Base-by-base conservation (phyloP, 805 yeast genomes). In the Sugiyamaella chiloensis region DNA sequence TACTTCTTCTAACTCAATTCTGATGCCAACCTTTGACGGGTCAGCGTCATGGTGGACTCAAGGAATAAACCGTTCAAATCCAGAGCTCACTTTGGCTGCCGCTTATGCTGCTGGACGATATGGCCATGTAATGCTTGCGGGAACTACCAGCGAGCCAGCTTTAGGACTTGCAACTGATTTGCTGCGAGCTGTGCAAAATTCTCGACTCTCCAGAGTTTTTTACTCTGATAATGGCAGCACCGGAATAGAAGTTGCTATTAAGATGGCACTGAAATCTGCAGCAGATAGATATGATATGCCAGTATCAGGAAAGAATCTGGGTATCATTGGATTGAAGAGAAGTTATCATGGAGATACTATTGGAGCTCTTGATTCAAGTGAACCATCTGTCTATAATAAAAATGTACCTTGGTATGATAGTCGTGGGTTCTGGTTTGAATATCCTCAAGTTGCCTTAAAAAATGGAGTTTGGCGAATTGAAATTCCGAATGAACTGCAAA, bases 31-130 rank as follows among this genome's bases (percentile, higher is more conserved):
- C 0, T 52, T 55, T 27, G 59, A 55, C 23, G 59, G 58, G 3
- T 54, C 59, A 29, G 60, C 60, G 7, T 59, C 62, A 2, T 58
- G 62, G 62, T 58, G 62, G 62, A 58, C 61, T 16, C 61, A 58
- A 31, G 58, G 60, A 0, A 44, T 58, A 7, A 60, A 60, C 17
- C 60, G 56, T 35, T 59, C 59, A 8, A 54, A 58, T 26, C 48
- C 53, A 4, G 45, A 53, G 8, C 40, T 58, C 19, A 50, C 61
- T 7, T 49, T 53, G 5, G 46, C 60, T 3, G 60, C 60, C 9
- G 58, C 61, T 2, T 44, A 55, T 20, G 61, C 60, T 17, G 58
- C 61, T 11, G 61, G 61, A 24, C 36, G 62, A 24, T 58, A 56
- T 36, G 62, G 61, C 1, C 62, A 58, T 44, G 61, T 58, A 9